Conservation (phyloP, 805 yeast species). For the Candida taoyuanica region DNA sequence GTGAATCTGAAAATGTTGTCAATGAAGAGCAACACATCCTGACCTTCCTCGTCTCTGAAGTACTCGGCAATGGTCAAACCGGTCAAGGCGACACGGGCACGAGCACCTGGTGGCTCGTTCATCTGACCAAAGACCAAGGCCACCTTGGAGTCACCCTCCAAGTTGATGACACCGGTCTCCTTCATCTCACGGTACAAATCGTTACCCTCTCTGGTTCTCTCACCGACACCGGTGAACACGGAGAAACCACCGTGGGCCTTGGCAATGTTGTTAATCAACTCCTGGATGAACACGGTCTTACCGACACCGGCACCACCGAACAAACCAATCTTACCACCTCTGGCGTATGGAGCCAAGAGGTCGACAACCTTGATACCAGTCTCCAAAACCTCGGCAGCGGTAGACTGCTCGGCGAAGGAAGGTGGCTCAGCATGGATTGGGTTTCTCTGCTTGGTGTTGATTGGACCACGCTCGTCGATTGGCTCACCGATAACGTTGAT, state of each 20-base stretch:
- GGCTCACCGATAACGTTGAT: constrained; percentile 99
- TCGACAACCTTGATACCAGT: constrained; percentile 99
- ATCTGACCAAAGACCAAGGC: constrained; percentile 99
- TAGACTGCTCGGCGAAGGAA: constrained; percentile 91
- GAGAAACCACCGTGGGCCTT: constrained; percentile 99
- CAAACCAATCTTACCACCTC: constrained; percentile 99
- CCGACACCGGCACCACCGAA: constrained; percentile 99
- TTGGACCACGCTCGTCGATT: constrained; percentile 99
- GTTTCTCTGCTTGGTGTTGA: constrained; percentile 84
- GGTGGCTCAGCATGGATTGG: constrained; percentile 99
- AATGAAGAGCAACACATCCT: constrained; percentile 98
- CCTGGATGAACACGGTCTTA: constrained; percentile 99
- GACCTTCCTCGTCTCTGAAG: constrained; percentile 99
- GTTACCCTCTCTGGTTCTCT: constrained; percentile 99
- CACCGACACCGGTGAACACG: constrained; percentile 99
- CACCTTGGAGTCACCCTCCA: constrained; percentile 99
- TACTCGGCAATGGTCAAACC: constrained; percentile 99
- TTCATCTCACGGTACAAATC: constrained; percentile 99
- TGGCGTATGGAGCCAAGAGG: constrained; percentile 98
- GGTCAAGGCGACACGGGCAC: constrained; percentile 99
- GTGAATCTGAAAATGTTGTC: constrained; percentile 99
- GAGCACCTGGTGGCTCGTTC: constrained; percentile 99
- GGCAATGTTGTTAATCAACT: constrained; percentile 98
- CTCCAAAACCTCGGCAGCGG: constrained; percentile 96
- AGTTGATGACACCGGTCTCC: constrained; percentile 99